phyloP scores from a whole-genome alignment of 352 stramenopile species.

The Vaucheria bursata region DNA sequence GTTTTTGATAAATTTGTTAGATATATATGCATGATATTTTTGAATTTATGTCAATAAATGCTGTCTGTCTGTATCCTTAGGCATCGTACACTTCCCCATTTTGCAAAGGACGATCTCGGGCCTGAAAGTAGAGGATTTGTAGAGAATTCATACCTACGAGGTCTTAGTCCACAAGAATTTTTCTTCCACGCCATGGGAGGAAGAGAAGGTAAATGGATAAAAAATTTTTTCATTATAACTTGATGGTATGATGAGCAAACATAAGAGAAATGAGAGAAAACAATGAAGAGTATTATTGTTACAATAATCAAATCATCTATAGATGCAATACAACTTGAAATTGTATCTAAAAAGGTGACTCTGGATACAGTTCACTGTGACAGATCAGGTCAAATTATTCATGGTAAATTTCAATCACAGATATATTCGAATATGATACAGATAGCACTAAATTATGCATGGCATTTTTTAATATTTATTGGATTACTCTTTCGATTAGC shows the following conservation, averaged over 20 bases:
- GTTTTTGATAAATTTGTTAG: no score
- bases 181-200: constrained; percentile 98
- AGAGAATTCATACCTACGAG: constrained; percentile 95
- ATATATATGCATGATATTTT: background rate
- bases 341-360: no score
- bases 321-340: no score
- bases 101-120: constrained; percentile 93
- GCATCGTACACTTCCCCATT: constrained; percentile 83
- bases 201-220: constrained; percentile 35
- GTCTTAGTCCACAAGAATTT: constrained; percentile 81
- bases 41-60: background rate
- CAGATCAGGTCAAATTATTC: no score
- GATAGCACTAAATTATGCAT: no score
- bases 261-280: background rate
- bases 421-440: no score
- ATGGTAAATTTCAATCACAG: no score
- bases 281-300: background rate
- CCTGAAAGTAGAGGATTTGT: constrained; percentile 96
- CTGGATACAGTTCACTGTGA: no score
- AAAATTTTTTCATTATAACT: no score
- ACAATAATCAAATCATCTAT: background rate
- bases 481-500: no score
- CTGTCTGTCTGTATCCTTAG: constrained; percentile 27
- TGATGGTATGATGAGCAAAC: no score
- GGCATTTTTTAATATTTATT: no score